Evolutionary conservation across 768 basidiomycete genomes (phyloP).

Genomic region (Saitozyma sp.): DNA sequence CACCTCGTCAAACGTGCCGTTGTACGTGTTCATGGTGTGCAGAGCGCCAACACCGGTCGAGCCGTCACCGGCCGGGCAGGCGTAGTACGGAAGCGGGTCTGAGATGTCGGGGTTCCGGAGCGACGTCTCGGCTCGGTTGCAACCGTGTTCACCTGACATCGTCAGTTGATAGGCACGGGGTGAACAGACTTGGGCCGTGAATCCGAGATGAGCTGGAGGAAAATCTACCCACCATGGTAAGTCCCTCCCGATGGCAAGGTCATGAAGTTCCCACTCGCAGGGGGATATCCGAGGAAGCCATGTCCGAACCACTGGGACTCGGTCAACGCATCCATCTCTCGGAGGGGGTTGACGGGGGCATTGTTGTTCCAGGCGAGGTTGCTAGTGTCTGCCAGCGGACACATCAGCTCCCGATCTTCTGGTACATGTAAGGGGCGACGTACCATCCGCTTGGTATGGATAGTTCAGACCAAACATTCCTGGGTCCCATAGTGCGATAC

Average conservation of each 20-base stretch:
- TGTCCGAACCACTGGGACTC: constrained; percentile 29
- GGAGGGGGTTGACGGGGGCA: constrained; percentile 20
- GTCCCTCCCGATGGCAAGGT: constrained; percentile 20
- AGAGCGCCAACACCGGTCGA: constrained; percentile 8
- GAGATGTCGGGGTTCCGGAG: constrained; percentile 8
- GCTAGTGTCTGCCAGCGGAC: neutral
- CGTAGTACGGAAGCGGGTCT: constrained; percentile 12
- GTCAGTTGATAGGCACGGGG: too few species aligned
- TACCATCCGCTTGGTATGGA: constrained; percentile 30
- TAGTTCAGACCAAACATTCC: constrained; percentile 43
- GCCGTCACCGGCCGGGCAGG: constrained; percentile 13
- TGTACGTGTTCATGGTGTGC: constrained; percentile 20
- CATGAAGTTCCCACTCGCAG: constrained; percentile 27
- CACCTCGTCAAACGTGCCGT: constrained; percentile 4
- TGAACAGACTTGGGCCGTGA: too few species aligned
- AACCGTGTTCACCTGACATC: constrained; percentile 10
- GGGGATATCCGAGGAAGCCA: constrained; percentile 18
- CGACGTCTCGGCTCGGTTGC: constrained; percentile 13
- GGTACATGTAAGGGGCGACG: neutral
- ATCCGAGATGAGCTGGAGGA: neutral
- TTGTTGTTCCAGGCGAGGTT: constrained; percentile 20
- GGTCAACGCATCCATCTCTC: constrained; percentile 13
- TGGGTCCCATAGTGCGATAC: constrained; percentile 33
- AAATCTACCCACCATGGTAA: neutral
- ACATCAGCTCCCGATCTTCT: neutral